A percentile compares a stretch with the other conserved stretches of the same genome.
phyloP scores from a whole-genome alignment of 106 monocot genomes.

The Posidonia australis region DNA sequence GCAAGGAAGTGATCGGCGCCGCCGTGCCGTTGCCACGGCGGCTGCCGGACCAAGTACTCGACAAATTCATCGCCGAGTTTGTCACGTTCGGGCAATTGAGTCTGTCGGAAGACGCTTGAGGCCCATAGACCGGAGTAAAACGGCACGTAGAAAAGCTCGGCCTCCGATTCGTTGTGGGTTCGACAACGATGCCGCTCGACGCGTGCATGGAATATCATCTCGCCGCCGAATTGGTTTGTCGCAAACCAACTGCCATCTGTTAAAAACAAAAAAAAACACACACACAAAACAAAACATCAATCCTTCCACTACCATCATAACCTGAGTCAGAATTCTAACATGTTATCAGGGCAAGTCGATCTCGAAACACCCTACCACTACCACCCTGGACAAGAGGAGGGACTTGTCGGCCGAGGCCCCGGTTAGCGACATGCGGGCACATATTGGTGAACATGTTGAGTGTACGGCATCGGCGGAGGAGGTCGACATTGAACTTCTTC shows the following conservation, averaged over 20 bases:
- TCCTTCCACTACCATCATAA: neutral
- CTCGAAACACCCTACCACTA: neutral
- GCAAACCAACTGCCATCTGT: conserved; percentile 23
- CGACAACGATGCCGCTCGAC: conserved; percentile 47
- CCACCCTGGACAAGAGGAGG: neutral
- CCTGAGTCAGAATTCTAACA: neutral
- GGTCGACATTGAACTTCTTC: conserved; percentile 28
- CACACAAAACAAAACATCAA: neutral
- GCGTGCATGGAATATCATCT: conserved; percentile 58
- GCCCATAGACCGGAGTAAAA: conserved; percentile 53
- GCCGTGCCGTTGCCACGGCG: conserved; percentile 9
- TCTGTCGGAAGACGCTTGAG: conserved; percentile 23
- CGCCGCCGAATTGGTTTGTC: conserved; percentile 55
- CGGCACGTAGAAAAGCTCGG: conserved; percentile 43
- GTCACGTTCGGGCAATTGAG: conserved; percentile 25
- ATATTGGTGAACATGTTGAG: conserved; percentile 45
- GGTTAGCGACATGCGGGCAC: conserved; percentile 52
- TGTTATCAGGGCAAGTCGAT: too few species aligned
- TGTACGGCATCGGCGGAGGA: conserved; percentile 29
- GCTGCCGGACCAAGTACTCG: conserved; percentile 5
- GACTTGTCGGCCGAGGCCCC: conserved; percentile 47
- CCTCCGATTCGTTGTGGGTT: conserved; percentile 11
- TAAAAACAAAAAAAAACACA: neutral
- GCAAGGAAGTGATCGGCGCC: conserved; percentile 51
- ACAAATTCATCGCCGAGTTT: conserved; percentile 23